Base-by-base conservation (phyloP, 495 filamentous ascomycete genomes). In the Trypethelium eluteriae region DNA sequence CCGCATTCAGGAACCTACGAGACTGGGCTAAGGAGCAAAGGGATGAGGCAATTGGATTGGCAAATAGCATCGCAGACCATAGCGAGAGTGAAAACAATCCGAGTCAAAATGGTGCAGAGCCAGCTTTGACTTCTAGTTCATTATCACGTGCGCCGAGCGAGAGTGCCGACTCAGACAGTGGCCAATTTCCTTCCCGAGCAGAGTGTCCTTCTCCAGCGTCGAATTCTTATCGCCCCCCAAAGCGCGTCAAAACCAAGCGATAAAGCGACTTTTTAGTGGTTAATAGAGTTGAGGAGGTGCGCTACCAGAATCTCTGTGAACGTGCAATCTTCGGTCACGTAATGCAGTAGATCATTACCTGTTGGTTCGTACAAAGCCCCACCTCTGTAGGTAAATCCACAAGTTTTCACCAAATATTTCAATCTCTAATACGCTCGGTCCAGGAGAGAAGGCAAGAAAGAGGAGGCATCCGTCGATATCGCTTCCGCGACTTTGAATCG, bases 1-100 rank as follows among this genome's bases (percentile, higher is more conserved):
- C 67, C 6, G 77, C 75, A 38, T 77, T 76, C 66, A 69, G 77
- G 44, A 79, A 79, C 70, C 65, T 67, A 1, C 56, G 74, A 69
- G 75, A 79, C 57, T 75, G 66, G 72, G 39, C 71, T 14, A 70
- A 74, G 66, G 70, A 79, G 53, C 56, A 78, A 63, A 68, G 76
- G 47, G 71, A 75, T 62, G 57, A 65, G 39, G 65, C 70, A 39
- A 78, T 78, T 64, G 47, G 12, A 9, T 34, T 49, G 11, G 68
- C 65, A 36, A 70, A 70, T 64, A 53, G 49, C n/a, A 53, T 53
- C 49, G 41, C 41, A 44, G 41, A 44, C 41, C 41, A 44, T 0
- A 14, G 38, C 35, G 62, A 65, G 5, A 12, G 62, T 5, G 38
- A 38, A 63, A 44, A 7, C 7, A 14, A 44, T 44, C 14, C 14